These are phyloP conservation scores for Setaria viridis DNA, from an alignment of 202 grass and related monocot genomes.

Conservation along the genomic window DNA sequence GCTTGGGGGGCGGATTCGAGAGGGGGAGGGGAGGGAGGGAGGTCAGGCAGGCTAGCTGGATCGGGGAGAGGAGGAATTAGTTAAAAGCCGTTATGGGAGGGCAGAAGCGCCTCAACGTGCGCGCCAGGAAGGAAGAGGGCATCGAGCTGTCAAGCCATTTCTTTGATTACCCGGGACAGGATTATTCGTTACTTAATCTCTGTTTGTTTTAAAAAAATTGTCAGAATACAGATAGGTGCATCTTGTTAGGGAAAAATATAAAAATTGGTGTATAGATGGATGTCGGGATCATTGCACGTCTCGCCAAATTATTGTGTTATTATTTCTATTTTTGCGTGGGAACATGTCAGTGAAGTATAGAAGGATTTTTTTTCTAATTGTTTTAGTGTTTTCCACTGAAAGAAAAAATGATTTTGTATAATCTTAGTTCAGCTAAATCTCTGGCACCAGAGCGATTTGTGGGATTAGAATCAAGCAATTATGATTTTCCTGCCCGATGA, in stretches of 20 bases:
- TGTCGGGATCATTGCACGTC: conserved; percentile 9
- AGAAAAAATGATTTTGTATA: neutral
- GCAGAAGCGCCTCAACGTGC: conserved; percentile 71
- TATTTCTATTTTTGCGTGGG: neutral
- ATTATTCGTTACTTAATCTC: conserved; percentile 36
- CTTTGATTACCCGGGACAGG: conserved; percentile 41
- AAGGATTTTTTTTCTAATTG: neutral
- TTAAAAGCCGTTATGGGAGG: conserved; percentile 61
- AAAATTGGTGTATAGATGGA: neutral
- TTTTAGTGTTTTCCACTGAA: neutral
- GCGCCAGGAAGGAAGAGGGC: conserved; percentile 62
- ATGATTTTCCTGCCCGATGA: neutral
- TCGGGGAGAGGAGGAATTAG: conserved; percentile 47
- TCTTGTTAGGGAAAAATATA: neutral
- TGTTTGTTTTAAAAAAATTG: neutral
- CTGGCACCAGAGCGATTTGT: neutral
- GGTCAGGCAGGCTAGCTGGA: conserved; percentile 40
- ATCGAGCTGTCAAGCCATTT: conserved; percentile 67
- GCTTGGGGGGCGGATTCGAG: conserved; percentile 34
- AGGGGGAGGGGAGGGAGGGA: conserved; percentile 23
- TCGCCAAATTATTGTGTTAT: neutral
- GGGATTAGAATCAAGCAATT: neutral
- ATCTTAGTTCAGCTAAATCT: neutral
- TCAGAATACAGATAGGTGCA: conserved; percentile 31
- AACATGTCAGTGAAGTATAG: neutral